Evolutionary conservation across 2,329 filamentous ascomycete species (phyloP).

Genomic region (Colletotrichum spinosum): DNA sequence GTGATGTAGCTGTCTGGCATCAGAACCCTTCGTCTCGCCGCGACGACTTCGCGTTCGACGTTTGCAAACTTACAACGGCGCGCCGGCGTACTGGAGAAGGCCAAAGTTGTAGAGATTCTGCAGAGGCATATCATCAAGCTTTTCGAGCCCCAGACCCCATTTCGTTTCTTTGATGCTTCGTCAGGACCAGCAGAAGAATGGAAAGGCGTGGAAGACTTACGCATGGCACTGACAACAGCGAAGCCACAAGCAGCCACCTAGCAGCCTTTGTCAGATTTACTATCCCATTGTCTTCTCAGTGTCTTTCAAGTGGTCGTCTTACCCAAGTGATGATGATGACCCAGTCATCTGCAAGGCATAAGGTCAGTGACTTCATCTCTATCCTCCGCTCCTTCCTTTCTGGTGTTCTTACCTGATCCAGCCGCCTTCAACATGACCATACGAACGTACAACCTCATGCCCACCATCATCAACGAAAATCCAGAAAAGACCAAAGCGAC

Average conservation of each 20-base stretch:
- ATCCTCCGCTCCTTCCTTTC: background rate
- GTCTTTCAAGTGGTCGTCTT: slow-evolving; percentile 12
- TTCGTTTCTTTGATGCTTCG: slow-evolving; percentile 51
- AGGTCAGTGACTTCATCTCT: background rate
- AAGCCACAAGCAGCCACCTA: slow-evolving; percentile 50
- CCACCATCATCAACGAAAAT: slow-evolving; percentile 46
- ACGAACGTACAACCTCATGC: slow-evolving; percentile 51
- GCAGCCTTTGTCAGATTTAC: background rate
- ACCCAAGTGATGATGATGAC: slow-evolving; percentile 43
- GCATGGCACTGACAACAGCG: slow-evolving; percentile 48
- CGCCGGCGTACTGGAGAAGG: slow-evolving; percentile 55
- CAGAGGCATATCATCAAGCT: slow-evolving; percentile 49
- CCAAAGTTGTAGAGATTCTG: slow-evolving; percentile 53
- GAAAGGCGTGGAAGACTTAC: slow-evolving; percentile 42
- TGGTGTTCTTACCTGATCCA: slow-evolving; percentile 44
- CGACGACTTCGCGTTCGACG: background rate
- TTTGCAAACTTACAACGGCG: slow-evolving; percentile 50
- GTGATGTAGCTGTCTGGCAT: slow-evolving; percentile 49
- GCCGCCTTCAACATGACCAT: slow-evolving; percentile 47
- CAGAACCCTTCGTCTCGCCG: fast-evolving
- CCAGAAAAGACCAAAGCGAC: slow-evolving; percentile 45
- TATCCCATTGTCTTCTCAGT: background rate
- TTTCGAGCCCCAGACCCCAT: slow-evolving; percentile 54
- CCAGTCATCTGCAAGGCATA: slow-evolving; percentile 34
- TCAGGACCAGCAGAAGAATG: background rate